These are phyloP conservation scores for Eucalyptus lansdowneana DNA, from an alignment of 345 rosid genomes.

Conservation along the genomic window DNA sequence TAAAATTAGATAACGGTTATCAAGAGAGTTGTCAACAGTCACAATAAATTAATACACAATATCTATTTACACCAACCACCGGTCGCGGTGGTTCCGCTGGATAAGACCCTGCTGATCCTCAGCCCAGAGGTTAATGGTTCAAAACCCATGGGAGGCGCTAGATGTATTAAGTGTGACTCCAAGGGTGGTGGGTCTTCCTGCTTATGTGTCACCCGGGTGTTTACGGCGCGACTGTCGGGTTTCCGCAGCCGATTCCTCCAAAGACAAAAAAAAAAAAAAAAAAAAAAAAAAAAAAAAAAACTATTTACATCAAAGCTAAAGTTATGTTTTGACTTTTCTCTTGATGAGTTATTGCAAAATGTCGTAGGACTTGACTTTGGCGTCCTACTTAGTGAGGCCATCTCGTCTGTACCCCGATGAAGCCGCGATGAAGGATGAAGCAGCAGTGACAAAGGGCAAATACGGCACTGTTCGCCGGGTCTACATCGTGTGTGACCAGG, in stretches of 20 bases:
- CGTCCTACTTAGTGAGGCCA: constrained; percentile 8
- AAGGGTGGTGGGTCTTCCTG: too few species aligned
- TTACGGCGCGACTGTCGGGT: too few species aligned
- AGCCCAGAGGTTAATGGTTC: too few species aligned
- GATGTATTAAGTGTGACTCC: too few species aligned
- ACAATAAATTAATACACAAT: neutral
- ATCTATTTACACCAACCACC: neutral
- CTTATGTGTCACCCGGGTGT: too few species aligned
- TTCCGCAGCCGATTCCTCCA: too few species aligned
- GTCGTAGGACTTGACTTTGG: constrained; percentile 21
- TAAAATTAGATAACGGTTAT: neutral
- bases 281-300: too few species aligned
- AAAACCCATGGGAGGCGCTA: too few species aligned
- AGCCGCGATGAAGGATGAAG: neutral
- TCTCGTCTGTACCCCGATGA: neutral
- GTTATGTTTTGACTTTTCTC: neutral
- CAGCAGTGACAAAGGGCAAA: constrained; percentile 2
- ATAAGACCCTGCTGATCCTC: too few species aligned
- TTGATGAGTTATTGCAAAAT: neutral
- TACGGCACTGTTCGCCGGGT: constrained; percentile 2
- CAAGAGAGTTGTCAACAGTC: neutral
- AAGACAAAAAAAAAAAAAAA: too few species aligned
- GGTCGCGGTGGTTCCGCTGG: too few species aligned
- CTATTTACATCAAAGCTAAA: neutral
- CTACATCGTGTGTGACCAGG: constrained; percentile 16